Conservation (phyloP, 441 rosid species). For the Arabidopsis hybrid region DNA sequence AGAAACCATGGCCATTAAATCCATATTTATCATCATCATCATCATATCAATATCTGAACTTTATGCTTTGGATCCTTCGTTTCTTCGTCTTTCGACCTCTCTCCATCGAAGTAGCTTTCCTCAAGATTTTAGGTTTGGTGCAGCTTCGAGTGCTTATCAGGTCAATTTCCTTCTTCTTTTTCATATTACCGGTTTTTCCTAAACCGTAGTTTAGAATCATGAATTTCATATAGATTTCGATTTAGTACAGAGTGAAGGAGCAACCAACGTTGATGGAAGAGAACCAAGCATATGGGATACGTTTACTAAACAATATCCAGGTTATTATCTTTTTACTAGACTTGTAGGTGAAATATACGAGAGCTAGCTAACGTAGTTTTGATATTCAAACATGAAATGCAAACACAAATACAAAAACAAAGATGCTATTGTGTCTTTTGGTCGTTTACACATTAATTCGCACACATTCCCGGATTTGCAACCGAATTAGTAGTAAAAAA, state of each 20-base stretch:
- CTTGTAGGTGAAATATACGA: background rate
- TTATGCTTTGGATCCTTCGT: constrained; percentile 3
- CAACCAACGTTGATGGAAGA: constrained; percentile 42
- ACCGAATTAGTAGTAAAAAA: no score
- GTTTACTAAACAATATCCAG: constrained; percentile 44
- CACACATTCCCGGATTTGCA: no score
- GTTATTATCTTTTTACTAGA: background rate
- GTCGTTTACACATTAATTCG: no score
- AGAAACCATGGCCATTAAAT: constrained; percentile 15
- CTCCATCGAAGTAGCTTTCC: constrained; percentile 26
- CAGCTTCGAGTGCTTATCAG: constrained; percentile 25
- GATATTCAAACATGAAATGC: background rate
- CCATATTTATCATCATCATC: background rate
- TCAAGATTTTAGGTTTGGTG: constrained; percentile 1
- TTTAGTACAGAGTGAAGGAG: constrained; percentile 48
- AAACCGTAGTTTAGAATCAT: background rate
- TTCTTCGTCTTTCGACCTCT: constrained; percentile 9
- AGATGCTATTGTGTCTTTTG: no score
- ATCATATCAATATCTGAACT: constrained; percentile 7
- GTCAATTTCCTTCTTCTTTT: background rate
- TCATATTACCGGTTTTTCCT: background rate
- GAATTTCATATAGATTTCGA: background rate
- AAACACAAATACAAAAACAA: no score
- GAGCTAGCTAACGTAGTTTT: background rate
- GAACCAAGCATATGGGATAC: constrained; percentile 52